Percentiles rank a stretch among this genome's conserved stretches.
Evolutionary conservation across 805 yeast genomes (phyloP).

Genomic region (Maudiozyma bulderi): DNA sequence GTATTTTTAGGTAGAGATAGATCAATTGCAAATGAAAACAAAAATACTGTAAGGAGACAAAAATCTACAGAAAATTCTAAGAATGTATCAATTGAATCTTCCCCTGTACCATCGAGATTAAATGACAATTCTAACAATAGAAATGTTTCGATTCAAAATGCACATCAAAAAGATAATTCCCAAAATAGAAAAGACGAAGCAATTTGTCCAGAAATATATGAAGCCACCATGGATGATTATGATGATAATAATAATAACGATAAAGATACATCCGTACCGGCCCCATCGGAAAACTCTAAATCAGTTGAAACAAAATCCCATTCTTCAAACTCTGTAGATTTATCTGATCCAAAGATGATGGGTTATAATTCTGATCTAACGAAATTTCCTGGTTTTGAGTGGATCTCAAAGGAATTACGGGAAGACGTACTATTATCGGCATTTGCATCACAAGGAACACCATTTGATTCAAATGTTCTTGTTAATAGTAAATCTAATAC

Average conservation of each 20-base stretch:
- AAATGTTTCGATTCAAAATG: too few species aligned
- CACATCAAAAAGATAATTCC: background rate
- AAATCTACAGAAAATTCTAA: background rate
- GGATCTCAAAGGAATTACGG: slow-evolving; percentile 62
- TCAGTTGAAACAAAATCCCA: background rate
- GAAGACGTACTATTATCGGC: slow-evolving; percentile 70
- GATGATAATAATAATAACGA: background rate
- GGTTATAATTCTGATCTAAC: background rate
- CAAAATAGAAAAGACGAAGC: background rate
- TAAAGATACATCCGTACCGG: background rate
- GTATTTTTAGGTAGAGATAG: slow-evolving; percentile 40
- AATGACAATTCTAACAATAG: background rate
- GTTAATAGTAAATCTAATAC: background rate
- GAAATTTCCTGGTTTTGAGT: slow-evolving; percentile 19
- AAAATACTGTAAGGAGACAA: slow-evolving; percentile 11
- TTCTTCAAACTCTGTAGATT: background rate
- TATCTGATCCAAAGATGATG: background rate
- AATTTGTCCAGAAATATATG: background rate
- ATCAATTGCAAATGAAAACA: slow-evolving; percentile 14
- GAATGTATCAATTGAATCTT: background rate
- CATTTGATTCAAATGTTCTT: background rate
- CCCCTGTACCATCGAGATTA: background rate
- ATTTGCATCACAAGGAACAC: slow-evolving; percentile 40
- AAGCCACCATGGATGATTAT: background rate
- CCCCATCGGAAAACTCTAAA: too few species aligned